Percentiles rank a stretch among this genome's conserved stretches.
Conservation (phyloP, 495 filamentous ascomycete species). For the Oleoguttula mirabilis region DNA sequence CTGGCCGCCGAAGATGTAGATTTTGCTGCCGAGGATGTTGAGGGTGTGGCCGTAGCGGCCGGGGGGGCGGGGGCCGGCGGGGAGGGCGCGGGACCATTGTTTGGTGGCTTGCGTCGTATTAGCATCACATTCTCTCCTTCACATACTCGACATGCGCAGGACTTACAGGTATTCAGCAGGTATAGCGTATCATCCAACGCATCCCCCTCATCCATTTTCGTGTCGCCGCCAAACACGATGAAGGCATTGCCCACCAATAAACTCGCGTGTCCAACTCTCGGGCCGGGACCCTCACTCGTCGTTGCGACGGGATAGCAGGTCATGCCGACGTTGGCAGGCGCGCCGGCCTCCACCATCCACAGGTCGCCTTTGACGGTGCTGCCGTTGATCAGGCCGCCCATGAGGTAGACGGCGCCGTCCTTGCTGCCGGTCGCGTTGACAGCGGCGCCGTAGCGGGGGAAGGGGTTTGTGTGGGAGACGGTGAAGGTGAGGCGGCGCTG, state of each 20-base stretch:
- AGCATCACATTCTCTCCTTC: too few relatives aligned
- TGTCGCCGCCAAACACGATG: conserved; percentile 98
- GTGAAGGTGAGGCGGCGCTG: conserved; percentile 79
- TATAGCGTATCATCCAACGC: conserved; percentile 90
- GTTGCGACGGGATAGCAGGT: conserved; percentile 86
- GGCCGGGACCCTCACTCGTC: conserved; percentile 85
- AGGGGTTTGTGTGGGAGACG: conserved; percentile 70
- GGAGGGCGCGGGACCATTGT: conserved; percentile 91
- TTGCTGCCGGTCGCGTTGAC: conserved; percentile 88
- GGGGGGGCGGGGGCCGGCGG: conserved; percentile 66
- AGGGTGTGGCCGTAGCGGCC: conserved; percentile 94
- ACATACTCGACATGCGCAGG: conserved; percentile 1
- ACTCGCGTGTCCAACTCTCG: conserved; percentile 88
- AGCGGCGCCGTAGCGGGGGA: conserved; percentile 93
- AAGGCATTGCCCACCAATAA: conserved; percentile 96
- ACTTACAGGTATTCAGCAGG: conserved; percentile 91
- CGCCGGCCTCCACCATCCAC: conserved; percentile 92
- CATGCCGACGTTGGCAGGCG: conserved; percentile 42
- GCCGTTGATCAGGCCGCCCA: conserved; percentile 91
- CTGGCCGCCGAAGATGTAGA: conserved; percentile 95
- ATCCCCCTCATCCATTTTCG: conserved; percentile 87
- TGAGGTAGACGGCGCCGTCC: conserved; percentile 94
- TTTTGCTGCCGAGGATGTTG: conserved; percentile 89
- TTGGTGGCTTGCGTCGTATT: conserved; percentile 56
- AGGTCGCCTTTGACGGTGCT: conserved; percentile 92